Evolutionary conservation across 805 yeast species (phyloP).

Genomic region (Candida piceae): DNA sequence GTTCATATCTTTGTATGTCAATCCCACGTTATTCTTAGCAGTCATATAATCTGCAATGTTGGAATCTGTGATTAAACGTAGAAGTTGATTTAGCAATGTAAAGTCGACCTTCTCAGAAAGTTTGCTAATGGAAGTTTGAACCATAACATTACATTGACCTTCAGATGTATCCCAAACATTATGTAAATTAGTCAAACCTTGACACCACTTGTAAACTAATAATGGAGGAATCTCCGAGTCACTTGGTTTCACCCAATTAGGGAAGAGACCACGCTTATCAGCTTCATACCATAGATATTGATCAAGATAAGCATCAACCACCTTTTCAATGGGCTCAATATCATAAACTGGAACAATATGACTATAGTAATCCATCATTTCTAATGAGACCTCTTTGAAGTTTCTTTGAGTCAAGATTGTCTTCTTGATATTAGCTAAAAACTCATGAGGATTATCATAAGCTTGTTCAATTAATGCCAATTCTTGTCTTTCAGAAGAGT

Average conservation of each 20-base stretch:
- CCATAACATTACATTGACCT: slow-evolving; percentile 77
- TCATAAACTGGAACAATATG: slow-evolving; percentile 81
- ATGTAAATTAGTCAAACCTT: slow-evolving; percentile 75
- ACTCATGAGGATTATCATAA: slow-evolving; percentile 94
- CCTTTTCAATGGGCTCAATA: slow-evolving; percentile 88
- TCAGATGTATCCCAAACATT: slow-evolving; percentile 72
- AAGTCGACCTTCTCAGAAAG: slow-evolving; percentile 84
- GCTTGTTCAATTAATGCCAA: slow-evolving; percentile 92
- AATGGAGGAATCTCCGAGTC: slow-evolving; percentile 93
- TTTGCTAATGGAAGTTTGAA: slow-evolving; percentile 69
- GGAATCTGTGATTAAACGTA: slow-evolving; percentile 79
- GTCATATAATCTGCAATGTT: slow-evolving; percentile 93
- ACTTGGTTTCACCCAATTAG: slow-evolving; percentile 94
- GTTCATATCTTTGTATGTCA: slow-evolving; percentile 91
- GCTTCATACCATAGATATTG: slow-evolving; percentile 97
- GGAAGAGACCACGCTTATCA: slow-evolving; percentile 79
- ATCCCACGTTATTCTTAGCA: slow-evolving; percentile 77
- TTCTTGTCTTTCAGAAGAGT: slow-evolving; percentile 87
- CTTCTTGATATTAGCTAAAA: slow-evolving; percentile 77
- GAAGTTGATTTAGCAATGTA: slow-evolving; percentile 74
- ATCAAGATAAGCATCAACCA: slow-evolving; percentile 92
- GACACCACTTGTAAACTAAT: slow-evolving; percentile 89
- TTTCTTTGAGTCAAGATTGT: slow-evolving; percentile 82
- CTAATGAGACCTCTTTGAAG: slow-evolving; percentile 81
- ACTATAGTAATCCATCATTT: slow-evolving; percentile 88